phyloP scores from a whole-genome alignment of 805 yeast species.

The Soucietia sequanensis region DNA sequence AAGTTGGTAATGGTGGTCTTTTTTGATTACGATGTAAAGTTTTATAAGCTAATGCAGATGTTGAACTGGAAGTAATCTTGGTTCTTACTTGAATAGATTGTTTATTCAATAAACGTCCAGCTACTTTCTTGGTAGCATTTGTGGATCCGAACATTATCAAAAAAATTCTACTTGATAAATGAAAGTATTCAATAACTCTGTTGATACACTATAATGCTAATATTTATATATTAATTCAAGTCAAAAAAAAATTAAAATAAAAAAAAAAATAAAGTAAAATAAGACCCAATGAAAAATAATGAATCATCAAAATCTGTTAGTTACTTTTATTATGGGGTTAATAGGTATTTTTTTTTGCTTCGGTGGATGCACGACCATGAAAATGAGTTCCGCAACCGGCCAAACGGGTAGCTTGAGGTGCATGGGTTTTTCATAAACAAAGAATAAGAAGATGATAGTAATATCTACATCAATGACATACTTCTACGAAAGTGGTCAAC shows the following conservation, averaged over 20 bases:
- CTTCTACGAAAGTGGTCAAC: neutral
- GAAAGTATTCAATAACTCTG: too few species aligned
- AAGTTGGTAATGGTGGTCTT: conserved; percentile 88
- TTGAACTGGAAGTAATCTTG: conserved; percentile 55
- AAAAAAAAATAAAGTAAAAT: too few species aligned
- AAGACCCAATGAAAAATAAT: neutral
- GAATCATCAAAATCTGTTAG: too few species aligned
- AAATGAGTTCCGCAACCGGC: too few species aligned
- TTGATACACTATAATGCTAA: too few species aligned
- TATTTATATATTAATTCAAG: too few species aligned
- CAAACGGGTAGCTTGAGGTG: too few species aligned
- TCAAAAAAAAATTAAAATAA: too few species aligned
- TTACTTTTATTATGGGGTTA: neutral
- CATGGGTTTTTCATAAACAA: too few species aligned
- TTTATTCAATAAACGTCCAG: neutral
- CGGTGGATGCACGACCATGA: neutral
- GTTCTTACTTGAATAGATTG: conserved; percentile 9
- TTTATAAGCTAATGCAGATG: conserved; percentile 93
- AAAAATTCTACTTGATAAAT: too few species aligned
- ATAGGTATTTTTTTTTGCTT: neutral
- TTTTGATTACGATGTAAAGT: conserved; percentile 81
- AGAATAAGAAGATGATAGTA: neutral
- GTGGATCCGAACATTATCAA: neutral
- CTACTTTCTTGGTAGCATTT: neutral
- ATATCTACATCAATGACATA: neutral